These are phyloP conservation scores for Calonectria naviculata DNA, from an alignment of 2,329 filamentous ascomycete genomes.

Conservation along the genomic window DNA sequence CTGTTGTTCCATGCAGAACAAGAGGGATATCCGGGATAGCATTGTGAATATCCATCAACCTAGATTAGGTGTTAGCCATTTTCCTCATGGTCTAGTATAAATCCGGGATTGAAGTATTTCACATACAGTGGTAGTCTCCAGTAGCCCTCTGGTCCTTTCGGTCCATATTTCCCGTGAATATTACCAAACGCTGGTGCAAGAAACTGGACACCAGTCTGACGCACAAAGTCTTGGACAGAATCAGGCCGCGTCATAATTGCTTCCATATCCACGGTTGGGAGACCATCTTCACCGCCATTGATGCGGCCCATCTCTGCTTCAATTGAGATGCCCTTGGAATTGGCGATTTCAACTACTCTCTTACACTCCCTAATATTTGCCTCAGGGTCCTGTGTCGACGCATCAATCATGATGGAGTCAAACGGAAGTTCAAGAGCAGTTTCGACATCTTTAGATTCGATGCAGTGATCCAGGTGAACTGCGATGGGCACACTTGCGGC, in stretches of 20 bases:
- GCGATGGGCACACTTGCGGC: constrained; percentile 63
- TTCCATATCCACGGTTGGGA: constrained; percentile 18
- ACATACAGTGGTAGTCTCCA: background rate
- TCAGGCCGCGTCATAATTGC: constrained; percentile 19
- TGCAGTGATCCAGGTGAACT: constrained; percentile 70
- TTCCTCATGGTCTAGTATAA: too few relatives aligned
- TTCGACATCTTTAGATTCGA: constrained; percentile 40
- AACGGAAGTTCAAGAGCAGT: constrained; percentile 55
- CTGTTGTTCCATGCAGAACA: constrained; percentile 19
- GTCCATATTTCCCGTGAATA: constrained; percentile 20
- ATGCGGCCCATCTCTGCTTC: constrained; percentile 70
- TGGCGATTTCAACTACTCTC: constrained; percentile 68
- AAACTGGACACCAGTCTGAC: constrained; percentile 17
- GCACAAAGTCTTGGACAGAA: constrained; percentile 11
- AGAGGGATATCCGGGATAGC: constrained; percentile 4
- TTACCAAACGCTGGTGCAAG: constrained; percentile 23
- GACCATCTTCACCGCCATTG: constrained; percentile 22
- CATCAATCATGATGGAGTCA: constrained; percentile 75
- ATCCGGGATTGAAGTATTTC: too few relatives aligned
- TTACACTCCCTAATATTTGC: constrained; percentile 70
- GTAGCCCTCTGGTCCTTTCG: background rate
- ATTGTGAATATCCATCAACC: constrained; percentile 18
- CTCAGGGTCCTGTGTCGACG: constrained; percentile 71
- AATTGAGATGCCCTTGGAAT: constrained; percentile 68
- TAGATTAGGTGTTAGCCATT: background rate